Percentiles rank a stretch among this genome's conserved stretches.
phyloP scores from a whole-genome alignment of 2,329 filamentous ascomycete genomes.

The Calonectria henricotiae region DNA sequence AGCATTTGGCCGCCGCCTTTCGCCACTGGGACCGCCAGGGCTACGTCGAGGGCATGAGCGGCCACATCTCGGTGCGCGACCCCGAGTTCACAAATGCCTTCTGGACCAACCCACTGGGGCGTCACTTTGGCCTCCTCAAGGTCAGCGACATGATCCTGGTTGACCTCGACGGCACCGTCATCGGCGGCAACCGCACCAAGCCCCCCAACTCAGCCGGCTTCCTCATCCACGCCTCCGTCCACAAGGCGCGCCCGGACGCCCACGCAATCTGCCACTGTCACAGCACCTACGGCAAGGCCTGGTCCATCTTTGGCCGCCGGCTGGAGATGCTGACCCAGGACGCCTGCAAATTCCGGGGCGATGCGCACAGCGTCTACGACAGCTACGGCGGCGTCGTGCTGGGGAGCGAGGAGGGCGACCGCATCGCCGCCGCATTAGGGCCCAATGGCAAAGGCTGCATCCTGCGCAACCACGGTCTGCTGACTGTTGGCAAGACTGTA shows the following conservation, averaged over 20 bases:
- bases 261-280: constrained; percentile 80
- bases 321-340: constrained; percentile 81
- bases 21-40: constrained; percentile 77
- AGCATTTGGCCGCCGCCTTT: constrained; percentile 79
- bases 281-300: constrained; percentile 76
- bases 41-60: constrained; percentile 79
- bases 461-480: constrained; percentile 79
- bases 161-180: constrained; percentile 72
- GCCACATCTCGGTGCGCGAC: constrained; percentile 78
- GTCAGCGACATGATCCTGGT: constrained; percentile 80
- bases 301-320: constrained; percentile 74
- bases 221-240: constrained; percentile 77
- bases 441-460: constrained; percentile 73
- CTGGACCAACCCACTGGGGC: constrained; percentile 78
- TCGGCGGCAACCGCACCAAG: constrained; percentile 73
- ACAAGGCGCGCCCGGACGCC: constrained; percentile 76
- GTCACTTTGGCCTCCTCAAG: constrained; percentile 77
- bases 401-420: constrained; percentile 75
- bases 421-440: constrained; percentile 76
- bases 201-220: constrained; percentile 80
- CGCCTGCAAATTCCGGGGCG: constrained; percentile 74
- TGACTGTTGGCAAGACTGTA: constrained; percentile 80
- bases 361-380: constrained; percentile 76
- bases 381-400: constrained; percentile 69
- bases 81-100: constrained; percentile 74